These are phyloP conservation scores for Lyophyllum decastes DNA, from an alignment of 768 basidiomycete species.

Conservation along the genomic window DNA sequence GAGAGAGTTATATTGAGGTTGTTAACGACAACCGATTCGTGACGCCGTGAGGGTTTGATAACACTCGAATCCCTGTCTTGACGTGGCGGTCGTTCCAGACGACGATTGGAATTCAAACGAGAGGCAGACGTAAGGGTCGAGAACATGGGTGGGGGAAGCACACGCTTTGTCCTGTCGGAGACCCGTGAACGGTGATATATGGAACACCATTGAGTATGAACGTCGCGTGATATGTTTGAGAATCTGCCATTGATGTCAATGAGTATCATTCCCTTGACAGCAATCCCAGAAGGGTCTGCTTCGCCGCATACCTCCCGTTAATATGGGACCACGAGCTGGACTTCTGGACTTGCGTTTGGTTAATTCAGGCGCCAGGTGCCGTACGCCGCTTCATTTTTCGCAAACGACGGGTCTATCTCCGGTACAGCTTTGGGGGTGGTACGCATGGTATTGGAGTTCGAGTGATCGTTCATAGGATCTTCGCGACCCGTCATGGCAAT, in stretches of 20 bases:
- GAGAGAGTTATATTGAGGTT: not conserved
- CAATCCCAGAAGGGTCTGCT: not conserved
- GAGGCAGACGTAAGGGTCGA: constrained; percentile 3
- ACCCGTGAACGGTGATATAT: constrained; percentile 1
- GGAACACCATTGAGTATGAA: not conserved
- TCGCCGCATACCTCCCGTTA: not conserved
- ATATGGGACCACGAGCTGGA: not conserved
- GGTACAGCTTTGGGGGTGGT: not conserved
- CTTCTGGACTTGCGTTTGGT: not conserved
- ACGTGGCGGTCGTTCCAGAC: constrained; percentile 12
- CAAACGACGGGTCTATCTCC: not conserved
- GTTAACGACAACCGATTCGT: not conserved
- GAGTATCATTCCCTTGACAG: not conserved
- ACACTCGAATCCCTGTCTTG: not conserved
- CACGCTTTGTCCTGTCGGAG: not conserved
- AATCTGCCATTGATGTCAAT: constrained; percentile 14
- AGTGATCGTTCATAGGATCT: not conserved
- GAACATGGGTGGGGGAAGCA: constrained; percentile 7
- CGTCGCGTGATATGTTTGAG: constrained; percentile 11
- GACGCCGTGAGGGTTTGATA: not conserved
- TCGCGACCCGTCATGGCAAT: not conserved
- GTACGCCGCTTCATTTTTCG: not conserved
- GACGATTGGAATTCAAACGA: constrained; percentile 7
- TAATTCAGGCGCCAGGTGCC: not conserved
- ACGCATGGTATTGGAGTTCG: not conserved